These are phyloP conservation scores for Arachnopeziza araneosa DNA, from an alignment of 2,329 filamentous ascomycete species.

Conservation along the genomic window DNA sequence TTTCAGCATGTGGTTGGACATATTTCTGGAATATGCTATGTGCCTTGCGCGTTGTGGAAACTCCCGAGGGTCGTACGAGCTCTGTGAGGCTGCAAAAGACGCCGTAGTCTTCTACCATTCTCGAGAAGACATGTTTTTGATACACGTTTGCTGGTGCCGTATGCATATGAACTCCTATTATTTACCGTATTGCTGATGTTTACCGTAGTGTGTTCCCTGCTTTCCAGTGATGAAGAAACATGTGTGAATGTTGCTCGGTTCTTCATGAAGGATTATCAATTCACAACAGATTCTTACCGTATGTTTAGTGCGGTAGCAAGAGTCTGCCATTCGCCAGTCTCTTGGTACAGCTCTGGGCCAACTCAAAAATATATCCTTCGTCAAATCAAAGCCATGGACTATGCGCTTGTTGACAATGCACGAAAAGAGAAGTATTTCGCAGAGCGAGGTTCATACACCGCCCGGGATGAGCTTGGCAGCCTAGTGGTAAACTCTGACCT, in stretches of 20 bases:
- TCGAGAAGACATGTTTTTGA: constrained; percentile 60
- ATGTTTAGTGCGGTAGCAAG: constrained; percentile 76
- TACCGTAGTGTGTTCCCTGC: constrained; percentile 67
- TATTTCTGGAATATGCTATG: constrained; percentile 85
- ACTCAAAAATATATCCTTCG: constrained; percentile 88
- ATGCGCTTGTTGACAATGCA: constrained; percentile 49
- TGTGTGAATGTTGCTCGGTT: constrained; percentile 69
- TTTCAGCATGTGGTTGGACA: constrained; percentile 80
- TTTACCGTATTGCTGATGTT: constrained; percentile 7
- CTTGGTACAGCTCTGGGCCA: constrained; percentile 74
- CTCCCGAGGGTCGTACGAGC: constrained; percentile 68
- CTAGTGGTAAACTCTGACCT: constrained; percentile 36
- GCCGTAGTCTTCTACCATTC: constrained; percentile 78
- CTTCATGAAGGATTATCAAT: constrained; percentile 78
- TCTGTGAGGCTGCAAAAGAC: constrained; percentile 71
- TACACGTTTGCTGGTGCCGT: constrained; percentile 74
- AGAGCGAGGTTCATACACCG: constrained; percentile 37
- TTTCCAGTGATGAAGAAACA: constrained; percentile 72
- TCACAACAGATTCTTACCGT: constrained; percentile 75
- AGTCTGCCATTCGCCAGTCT: constrained; percentile 64
- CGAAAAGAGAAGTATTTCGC: constrained; percentile 39
- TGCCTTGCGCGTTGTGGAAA: constrained; percentile 64
- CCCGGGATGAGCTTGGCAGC: constrained; percentile 31
- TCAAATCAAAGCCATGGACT: constrained; percentile 87
- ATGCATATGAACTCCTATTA: constrained; percentile 27